Evolutionary conservation across 2,329 filamentous ascomycete species (phyloP), one percentile per base, ranked within the genome.

Genomic region (Pseudogymnoascus sp.): DNA sequence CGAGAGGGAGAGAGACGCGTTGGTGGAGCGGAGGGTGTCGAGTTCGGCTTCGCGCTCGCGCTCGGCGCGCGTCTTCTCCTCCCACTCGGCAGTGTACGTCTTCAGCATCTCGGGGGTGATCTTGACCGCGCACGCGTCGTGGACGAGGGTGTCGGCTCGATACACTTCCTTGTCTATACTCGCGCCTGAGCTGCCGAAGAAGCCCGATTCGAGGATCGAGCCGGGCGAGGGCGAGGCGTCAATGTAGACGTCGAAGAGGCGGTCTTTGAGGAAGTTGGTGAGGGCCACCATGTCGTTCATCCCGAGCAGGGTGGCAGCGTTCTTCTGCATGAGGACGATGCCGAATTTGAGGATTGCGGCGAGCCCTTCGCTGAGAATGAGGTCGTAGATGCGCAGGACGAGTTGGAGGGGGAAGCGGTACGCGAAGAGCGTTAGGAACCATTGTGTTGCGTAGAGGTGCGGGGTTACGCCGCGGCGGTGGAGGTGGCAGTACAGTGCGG

Each of bases 351-450:
- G 78, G 67, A 99, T 94, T 0, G 94, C 94, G 60, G 92, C 90
- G 14, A 99, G 80, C 2, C 95, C 94, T 74, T 97, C 93, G 54
- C 90, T 94, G 16, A 99, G 80, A 59, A 99, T 94, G 61, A 99
- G 78, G 72, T 99, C 94, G 74, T 97, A 99, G 58, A 99, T 95
- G 33, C 94, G 89, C 62, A 99, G 86, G 6, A 99, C 94, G 8
- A 99, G 85, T 72, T 99, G 94, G 6, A 99, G 81, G 7, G 94
- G 94, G 74, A 99, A 99, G 41, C 95, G 89, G 74, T 99, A 99
- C 33, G 93, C 92, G 71, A 99, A 99, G n/a, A 99, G 81, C 0
- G 94, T 99, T 58, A 99, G 82, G 75, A 99, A 99, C 94, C 94
- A 99, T 74, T 99, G 94, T 0, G 94, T 99, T 47, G 94, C 94